These are phyloP conservation scores for Hypoxylon intermedium DNA, from an alignment of 495 filamentous ascomycete genomes.

Conservation along the genomic window DNA sequence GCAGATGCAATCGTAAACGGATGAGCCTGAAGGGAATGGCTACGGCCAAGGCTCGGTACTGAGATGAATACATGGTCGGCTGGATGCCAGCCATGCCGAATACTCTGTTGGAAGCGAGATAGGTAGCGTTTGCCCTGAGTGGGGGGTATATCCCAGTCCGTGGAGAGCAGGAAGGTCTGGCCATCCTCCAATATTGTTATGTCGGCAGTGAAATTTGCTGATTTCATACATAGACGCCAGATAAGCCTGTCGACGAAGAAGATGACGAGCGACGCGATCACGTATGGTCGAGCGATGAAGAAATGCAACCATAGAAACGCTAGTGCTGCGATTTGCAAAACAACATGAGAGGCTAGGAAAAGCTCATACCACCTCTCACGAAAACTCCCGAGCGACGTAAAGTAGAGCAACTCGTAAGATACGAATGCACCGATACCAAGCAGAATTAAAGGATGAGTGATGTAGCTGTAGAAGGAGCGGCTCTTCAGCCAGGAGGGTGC, in stretches of 20 bases:
- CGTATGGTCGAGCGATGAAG: slow-evolving; percentile 40
- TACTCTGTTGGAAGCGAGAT: slow-evolving; percentile 38
- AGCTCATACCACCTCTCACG: slow-evolving; percentile 60
- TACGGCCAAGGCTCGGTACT: slow-evolving; percentile 55
- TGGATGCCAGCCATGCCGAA: slow-evolving; percentile 61
- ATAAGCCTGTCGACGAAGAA: slow-evolving; percentile 66
- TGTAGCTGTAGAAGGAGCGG: slow-evolving; percentile 44
- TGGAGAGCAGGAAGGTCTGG: slow-evolving; percentile 57
- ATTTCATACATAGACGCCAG: slow-evolving; percentile 59
- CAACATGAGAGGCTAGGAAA: slow-evolving; percentile 63
- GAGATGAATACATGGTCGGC: slow-evolving; percentile 67
- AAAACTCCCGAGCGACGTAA: slow-evolving; percentile 58
- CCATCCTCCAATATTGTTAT: slow-evolving; percentile 57
- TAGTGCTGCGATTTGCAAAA: slow-evolving; percentile 60
- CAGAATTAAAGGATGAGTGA: slow-evolving; percentile 48
- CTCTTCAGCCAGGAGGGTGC: slow-evolving; percentile 47
- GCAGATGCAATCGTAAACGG: slow-evolving; percentile 69
- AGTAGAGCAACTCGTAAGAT: slow-evolving; percentile 58
- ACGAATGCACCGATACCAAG: slow-evolving; percentile 58
- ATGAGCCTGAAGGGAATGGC: slow-evolving; percentile 60
- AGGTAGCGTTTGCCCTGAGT: neutral
- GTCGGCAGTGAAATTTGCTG: slow-evolving; percentile 50
- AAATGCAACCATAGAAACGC: slow-evolving; percentile 64
- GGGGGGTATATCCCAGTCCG: slow-evolving; percentile 47
- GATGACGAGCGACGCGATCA: slow-evolving; percentile 49